Evolutionary conservation across 345 rosid species (phyloP).

Genomic region (Eucalyptus curtisii): DNA sequence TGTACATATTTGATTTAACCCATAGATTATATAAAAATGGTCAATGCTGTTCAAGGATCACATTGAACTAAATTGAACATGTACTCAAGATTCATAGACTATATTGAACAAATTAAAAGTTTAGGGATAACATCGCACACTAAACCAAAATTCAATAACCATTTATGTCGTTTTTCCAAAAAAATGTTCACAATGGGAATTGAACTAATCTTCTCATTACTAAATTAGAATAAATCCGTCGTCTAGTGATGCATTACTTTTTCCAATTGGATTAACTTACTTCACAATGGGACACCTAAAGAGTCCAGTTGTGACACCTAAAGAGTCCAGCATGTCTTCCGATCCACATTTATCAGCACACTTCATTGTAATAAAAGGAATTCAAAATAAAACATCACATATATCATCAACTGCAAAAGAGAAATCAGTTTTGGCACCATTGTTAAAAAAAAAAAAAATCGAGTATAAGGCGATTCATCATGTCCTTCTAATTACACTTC

Average conservation of each 20-base stretch:
- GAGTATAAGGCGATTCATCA: neutral
- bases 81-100: accelerated
- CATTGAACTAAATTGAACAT: neutral
- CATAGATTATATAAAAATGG: neutral
- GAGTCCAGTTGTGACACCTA: neutral
- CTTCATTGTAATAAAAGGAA: neutral
- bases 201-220: neutral
- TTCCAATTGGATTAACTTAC: neutral
- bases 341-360: no score
- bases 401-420: neutral
- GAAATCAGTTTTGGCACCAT: neutral
- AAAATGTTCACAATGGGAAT: neutral
- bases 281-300: neutral
- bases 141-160: accelerated
- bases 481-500: neutral
- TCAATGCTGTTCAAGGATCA: neutral
- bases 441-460: no score
- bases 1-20: no score
- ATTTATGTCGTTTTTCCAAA: neutral
- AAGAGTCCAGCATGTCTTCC: neutral
- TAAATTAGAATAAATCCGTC: neutral
- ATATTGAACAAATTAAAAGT: no score
- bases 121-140: neutral
- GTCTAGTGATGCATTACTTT: neutral
- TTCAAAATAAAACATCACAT: neutral